A percentile compares a stretch with the other conserved stretches of the same genome.
These are phyloP conservation scores for Spinacia oleracea DNA, from an alignment of 179 eudicot genomes.

Conservation along the genomic window DNA sequence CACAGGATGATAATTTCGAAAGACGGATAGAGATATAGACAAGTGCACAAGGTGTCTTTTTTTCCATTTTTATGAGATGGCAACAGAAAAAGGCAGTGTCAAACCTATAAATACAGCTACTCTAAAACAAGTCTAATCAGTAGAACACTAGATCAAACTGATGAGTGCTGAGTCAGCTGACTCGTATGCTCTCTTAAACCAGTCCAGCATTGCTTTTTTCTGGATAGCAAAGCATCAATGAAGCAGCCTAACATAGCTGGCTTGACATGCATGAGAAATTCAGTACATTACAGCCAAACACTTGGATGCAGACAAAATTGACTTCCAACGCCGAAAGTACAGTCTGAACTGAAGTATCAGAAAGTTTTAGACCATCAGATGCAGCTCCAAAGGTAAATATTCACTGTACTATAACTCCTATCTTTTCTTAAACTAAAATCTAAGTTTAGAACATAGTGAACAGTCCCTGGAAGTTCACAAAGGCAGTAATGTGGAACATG, in stretches of 20 bases:
- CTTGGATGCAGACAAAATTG: neutral
- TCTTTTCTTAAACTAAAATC: too few species aligned
- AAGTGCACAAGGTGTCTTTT: neutral
- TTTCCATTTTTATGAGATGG: neutral
- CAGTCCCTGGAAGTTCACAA: too few species aligned
- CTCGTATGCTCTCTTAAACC: neutral
- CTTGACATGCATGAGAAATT: neutral
- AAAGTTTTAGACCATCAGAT: too few species aligned
- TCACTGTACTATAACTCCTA: too few species aligned
- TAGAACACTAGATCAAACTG: neutral
- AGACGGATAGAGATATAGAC: neutral
- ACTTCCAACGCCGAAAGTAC: neutral
- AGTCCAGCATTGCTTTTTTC: neutral
- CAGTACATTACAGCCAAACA: neutral
- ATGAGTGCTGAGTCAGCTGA: neutral
- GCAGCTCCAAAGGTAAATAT: too few species aligned
- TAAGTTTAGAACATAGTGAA: too few species aligned
- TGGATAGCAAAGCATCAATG: neutral
- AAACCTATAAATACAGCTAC: neutral
- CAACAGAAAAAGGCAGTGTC: neutral
- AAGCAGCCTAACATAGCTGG: neutral
- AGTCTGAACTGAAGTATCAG: neutral
- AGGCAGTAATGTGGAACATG: too few species aligned
- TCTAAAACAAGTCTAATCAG: neutral
- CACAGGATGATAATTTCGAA: neutral